These are phyloP conservation scores for slime mould (Dictyostelium discoideum) DNA, from an alignment of 78 protist species.

Conservation along the genomic window DNA sequence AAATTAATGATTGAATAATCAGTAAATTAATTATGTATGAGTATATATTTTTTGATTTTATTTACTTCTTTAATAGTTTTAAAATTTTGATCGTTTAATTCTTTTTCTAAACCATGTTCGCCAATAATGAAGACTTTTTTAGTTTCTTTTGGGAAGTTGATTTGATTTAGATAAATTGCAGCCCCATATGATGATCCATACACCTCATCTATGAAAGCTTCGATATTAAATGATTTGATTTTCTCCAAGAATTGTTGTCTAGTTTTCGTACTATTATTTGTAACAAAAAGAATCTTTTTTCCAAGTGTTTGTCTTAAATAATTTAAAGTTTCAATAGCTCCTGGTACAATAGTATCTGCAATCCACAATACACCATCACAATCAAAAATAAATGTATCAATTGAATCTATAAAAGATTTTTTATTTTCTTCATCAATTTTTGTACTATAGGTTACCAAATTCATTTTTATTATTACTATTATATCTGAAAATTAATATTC, in stretches of 20 bases:
- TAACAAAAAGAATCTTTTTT: slow-evolving; percentile 39
- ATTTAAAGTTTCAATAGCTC: slow-evolving; percentile 22
- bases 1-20: not conserved
- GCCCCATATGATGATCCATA: slow-evolving; percentile 56
- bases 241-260: slow-evolving; percentile 29
- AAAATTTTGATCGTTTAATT: not conserved
- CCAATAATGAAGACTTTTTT: slow-evolving; percentile 66
- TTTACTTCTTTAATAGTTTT: slow-evolving; percentile 6
- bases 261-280: slow-evolving; percentile 64
- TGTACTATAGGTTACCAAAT: not conserved
- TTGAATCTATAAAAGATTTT: slow-evolving; percentile 12
- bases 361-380: slow-evolving; percentile 70
- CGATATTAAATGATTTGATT: slow-evolving; percentile 18
- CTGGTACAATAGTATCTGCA: not conserved
- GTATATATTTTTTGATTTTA: not conserved
- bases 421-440: not conserved
- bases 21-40: too few species aligned
- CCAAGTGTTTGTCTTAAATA: slow-evolving; percentile 2
- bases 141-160: not conserved
- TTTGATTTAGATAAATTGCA: slow-evolving; percentile 7
- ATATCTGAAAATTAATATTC: too few species aligned
- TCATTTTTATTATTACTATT: not conserved
- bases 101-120: slow-evolving; percentile 55
- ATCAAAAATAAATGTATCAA: slow-evolving; percentile 66
- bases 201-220: slow-evolving; percentile 16